These are phyloP conservation scores for Lycium ferocissimum DNA, from an alignment of 257 asterid genomes.

Conservation along the genomic window DNA sequence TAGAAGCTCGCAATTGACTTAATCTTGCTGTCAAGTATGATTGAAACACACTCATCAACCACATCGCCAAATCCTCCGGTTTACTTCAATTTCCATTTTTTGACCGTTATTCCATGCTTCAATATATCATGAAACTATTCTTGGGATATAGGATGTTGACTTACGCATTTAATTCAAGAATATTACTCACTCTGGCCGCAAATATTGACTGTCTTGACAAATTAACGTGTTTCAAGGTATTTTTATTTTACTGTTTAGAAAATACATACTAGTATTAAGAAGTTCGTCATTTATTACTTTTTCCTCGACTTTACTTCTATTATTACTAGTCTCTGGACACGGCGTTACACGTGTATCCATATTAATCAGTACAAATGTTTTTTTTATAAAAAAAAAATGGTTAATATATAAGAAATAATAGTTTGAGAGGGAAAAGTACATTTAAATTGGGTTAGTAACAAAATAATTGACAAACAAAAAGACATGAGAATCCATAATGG, in stretches of 20 bases:
- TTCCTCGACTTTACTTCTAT: no score
- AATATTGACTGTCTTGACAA: neutral
- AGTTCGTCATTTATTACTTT: neutral
- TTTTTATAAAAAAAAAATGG: no score
- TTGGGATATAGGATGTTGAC: neutral
- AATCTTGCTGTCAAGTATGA: neutral
- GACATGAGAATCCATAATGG: no score
- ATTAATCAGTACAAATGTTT: no score
- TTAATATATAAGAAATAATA: no score
- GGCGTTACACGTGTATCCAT: no score
- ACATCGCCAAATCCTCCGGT: constrained; percentile 4
- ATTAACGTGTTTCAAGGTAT: no score
- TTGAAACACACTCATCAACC: constrained; percentile 22
- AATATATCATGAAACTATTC: neutral
- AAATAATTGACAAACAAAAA: no score
- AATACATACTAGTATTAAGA: no score
- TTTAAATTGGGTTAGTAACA: no score
- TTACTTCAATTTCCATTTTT: constrained; percentile 9
- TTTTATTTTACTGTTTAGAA: neutral
- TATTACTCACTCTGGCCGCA: neutral
- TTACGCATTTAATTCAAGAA: neutral
- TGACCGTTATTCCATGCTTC: neutral
- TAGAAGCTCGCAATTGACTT: constrained; percentile 23
- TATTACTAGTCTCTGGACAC: no score
- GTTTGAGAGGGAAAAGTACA: no score